These are phyloP conservation scores for Bidens hawaiensis DNA, from an alignment of 140 eudicot genomes.

Conservation along the genomic window DNA sequence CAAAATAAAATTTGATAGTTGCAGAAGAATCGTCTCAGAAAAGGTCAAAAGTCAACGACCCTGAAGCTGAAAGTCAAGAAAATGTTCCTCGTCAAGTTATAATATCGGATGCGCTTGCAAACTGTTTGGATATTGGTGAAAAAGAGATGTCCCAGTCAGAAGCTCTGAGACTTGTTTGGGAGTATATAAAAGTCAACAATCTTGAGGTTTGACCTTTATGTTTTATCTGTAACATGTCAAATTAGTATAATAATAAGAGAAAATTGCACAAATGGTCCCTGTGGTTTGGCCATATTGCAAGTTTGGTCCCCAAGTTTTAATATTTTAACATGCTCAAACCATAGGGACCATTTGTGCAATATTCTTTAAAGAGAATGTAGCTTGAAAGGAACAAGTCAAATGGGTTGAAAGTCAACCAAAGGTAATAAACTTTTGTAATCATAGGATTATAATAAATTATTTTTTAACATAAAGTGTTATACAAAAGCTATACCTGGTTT, in stretches of 20 bases:
- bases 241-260: no score
- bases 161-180: slow-evolving; percentile 48
- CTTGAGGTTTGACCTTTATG: slow-evolving; percentile 59
- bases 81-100: slow-evolving; percentile 27
- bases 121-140: slow-evolving; percentile 42
- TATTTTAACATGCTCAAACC: no score
- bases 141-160: slow-evolving; percentile 49
- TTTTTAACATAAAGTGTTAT: no score
- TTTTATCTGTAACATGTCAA: no score
- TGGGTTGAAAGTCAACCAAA: neutral
- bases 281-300: no score
- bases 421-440: neutral
- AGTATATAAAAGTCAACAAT: slow-evolving; percentile 48
- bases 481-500: no score
- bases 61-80: slow-evolving; percentile 29
- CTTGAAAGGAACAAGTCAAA: neutral
- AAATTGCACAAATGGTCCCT: no score
- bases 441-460: neutral
- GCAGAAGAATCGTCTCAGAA: slow-evolving; percentile 43
- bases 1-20: neutral
- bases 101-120: slow-evolving; percentile 48
- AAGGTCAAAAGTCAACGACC: slow-evolving; percentile 34
- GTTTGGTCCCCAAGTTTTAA: no score
- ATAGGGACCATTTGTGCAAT: no score
- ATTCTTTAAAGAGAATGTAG: no score